These are phyloP conservation scores for Trifolium dubium DNA, from an alignment of 306 rosid species.

Conservation along the genomic window DNA sequence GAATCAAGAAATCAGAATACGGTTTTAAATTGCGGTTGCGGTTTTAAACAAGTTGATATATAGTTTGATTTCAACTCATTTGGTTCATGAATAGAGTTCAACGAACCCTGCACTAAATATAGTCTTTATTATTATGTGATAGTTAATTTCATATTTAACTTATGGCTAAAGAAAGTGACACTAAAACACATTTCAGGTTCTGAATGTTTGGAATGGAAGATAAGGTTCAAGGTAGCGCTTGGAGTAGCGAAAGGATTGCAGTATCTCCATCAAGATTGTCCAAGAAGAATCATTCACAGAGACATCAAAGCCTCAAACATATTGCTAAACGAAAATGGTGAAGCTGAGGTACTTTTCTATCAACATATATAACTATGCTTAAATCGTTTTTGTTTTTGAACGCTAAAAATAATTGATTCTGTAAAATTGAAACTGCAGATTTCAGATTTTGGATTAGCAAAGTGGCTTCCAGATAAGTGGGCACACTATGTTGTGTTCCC, in stretches of 20 bases:
- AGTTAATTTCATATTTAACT: not conserved
- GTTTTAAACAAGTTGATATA: not conserved
- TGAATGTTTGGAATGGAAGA: conserved; percentile 70
- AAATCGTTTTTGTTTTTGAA: not conserved
- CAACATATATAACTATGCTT: not conserved
- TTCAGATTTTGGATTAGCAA: conserved; percentile 95
- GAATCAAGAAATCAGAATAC: too few species aligned
- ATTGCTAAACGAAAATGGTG: conserved; percentile 61
- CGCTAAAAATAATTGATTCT: not conserved
- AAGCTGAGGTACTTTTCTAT: conserved; percentile 65
- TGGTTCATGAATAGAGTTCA: not conserved
- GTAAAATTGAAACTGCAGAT: conserved; percentile 53
- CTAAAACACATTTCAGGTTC: conserved; percentile 55
- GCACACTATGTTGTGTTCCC: conserved; percentile 92
- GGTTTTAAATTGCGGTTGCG: not conserved
- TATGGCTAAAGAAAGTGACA: conserved; percentile 36
- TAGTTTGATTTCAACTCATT: not conserved
- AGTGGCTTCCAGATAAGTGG: conserved; percentile 97
- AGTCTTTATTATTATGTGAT: not conserved
- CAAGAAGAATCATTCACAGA: conserved; percentile 87
- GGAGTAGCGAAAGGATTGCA: conserved; percentile 85
- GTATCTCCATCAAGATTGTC: conserved; percentile 91
- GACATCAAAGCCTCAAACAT: conserved; percentile 97
- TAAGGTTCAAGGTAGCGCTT: conserved; percentile 76
- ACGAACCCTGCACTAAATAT: not conserved